phyloP scores from a whole-genome alignment of 1,284 basidiomycete genomes.

The Apiotrichum gracile region DNA sequence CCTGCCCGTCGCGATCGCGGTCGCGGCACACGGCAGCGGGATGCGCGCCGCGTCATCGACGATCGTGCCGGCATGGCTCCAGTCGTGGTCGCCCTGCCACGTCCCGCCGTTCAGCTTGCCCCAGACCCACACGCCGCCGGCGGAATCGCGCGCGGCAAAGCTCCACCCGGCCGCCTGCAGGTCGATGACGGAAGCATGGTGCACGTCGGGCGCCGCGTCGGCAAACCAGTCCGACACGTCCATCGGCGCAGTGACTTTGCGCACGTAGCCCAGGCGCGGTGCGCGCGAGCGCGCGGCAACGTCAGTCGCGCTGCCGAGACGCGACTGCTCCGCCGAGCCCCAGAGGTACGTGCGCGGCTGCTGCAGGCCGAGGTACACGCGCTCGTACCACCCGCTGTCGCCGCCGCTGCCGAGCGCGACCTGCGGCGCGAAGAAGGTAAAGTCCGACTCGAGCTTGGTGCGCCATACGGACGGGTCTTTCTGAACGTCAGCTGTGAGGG shows the following conservation, averaged over 20 bases:
- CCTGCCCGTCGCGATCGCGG: conserved; percentile 30
- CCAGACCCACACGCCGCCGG: conserved; percentile 73
- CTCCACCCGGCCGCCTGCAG: conserved; percentile 72
- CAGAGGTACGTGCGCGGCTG: conserved; percentile 65
- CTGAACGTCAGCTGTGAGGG: conserved; percentile 26
- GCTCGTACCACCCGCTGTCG: conserved; percentile 59
- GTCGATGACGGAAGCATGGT: conserved; percentile 45
- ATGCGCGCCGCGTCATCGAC: conserved; percentile 31
- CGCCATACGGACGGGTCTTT: conserved; percentile 78
- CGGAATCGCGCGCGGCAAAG: conserved; percentile 53
- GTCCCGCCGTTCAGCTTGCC: conserved; percentile 55
- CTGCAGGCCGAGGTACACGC: conserved; percentile 65
- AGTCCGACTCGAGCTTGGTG: conserved; percentile 62
- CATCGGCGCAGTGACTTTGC: not conserved
- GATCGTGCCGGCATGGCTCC: conserved; percentile 23
- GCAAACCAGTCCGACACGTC: conserved; percentile 1
- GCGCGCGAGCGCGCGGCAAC: not conserved
- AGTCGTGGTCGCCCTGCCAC: conserved; percentile 54
- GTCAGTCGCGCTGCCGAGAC: conserved; percentile 18
- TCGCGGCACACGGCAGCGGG: conserved; percentile 32
- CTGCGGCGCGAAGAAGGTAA: conserved; percentile 59
- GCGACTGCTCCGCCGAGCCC: conserved; percentile 56
- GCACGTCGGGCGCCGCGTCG: not conserved
- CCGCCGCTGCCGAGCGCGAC: conserved; percentile 16
- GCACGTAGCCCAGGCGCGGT: not conserved